Evolutionary conservation across 169 alveolate species (phyloP).

Genomic region (Plasmodium gallinaceum): DNA sequence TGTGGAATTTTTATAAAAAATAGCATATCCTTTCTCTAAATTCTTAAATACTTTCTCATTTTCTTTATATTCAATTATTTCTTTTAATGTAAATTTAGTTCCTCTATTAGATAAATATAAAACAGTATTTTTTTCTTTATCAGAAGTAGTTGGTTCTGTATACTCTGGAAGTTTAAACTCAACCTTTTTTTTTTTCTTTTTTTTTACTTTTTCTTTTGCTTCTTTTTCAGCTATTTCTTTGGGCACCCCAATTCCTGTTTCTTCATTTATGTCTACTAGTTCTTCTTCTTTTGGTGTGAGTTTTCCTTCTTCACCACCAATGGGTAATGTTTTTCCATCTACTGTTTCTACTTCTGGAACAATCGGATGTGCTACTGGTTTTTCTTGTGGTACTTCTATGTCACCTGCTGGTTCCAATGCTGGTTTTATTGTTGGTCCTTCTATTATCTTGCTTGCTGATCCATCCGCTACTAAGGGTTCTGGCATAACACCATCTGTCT

Average conservation of each 20-base stretch:
- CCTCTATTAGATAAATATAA: slow-evolving; percentile 16
- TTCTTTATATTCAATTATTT: slow-evolving; percentile 21
- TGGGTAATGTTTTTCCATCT: slow-evolving; percentile 18
- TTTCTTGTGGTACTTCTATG: too few species aligned
- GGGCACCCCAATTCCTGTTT: slow-evolving; percentile 43
- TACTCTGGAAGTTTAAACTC: slow-evolving; percentile 13
- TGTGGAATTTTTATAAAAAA: slow-evolving; percentile 8
- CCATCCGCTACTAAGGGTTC: neutral
- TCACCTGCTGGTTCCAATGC: neutral
- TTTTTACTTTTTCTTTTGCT: neutral
- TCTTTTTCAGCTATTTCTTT: neutral
- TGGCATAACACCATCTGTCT: neutral
- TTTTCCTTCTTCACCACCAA: neutral
- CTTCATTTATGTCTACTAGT: slow-evolving; percentile 23
- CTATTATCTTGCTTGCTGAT: neutral
- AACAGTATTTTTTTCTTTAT: slow-evolving; percentile 22
- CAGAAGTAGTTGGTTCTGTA: slow-evolving; percentile 1
- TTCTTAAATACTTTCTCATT: slow-evolving; percentile 13
- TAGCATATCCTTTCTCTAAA: slow-evolving; percentile 8
- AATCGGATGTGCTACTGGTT: neutral
- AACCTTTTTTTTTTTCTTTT: neutral
- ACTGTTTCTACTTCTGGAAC: slow-evolving; percentile 7
- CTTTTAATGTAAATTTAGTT: slow-evolving; percentile 12
- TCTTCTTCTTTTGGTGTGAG: neutral
- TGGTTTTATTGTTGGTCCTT: neutral